These are phyloP conservation scores for Zymoseptoria tritici DNA, from an alignment of 2,329 filamentous ascomycete species.

Conservation along the genomic window DNA sequence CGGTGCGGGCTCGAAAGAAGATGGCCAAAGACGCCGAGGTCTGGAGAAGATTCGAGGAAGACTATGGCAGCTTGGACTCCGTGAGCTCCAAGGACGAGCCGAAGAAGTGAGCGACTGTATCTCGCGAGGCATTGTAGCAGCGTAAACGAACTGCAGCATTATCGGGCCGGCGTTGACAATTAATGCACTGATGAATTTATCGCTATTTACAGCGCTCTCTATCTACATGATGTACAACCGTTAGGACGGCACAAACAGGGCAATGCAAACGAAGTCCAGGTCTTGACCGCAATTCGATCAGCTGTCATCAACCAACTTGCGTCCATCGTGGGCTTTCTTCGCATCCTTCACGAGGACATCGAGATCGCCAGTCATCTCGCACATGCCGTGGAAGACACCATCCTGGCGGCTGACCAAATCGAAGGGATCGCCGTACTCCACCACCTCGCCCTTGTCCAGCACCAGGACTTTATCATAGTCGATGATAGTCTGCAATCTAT, in stretches of 20 bases:
- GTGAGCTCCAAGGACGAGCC: background rate
- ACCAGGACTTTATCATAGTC: slow-evolving; percentile 98
- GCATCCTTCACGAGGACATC: slow-evolving; percentile 51
- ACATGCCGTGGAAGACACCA: slow-evolving; percentile 61
- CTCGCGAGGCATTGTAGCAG: background rate
- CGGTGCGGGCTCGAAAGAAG: slow-evolving; percentile 57
- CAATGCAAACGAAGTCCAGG: background rate
- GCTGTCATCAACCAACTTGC: slow-evolving; percentile 34
- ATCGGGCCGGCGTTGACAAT: background rate
- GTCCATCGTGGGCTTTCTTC: slow-evolving; percentile 41
- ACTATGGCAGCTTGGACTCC: background rate
- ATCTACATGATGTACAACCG: background rate
- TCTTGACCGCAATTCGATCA: background rate
- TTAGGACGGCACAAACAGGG: background rate
- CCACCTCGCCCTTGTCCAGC: slow-evolving; percentile 76
- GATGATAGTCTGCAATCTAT: slow-evolving; percentile 90
- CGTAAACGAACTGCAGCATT: background rate
- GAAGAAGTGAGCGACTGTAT: background rate
- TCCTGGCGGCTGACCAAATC: slow-evolving; percentile 65
- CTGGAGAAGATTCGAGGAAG: slow-evolving; percentile 39
- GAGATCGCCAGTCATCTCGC: slow-evolving; percentile 59
- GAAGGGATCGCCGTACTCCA: slow-evolving; percentile 88
- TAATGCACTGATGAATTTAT: background rate
- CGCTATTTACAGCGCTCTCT: background rate
- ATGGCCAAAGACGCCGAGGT: slow-evolving; percentile 57